Base-by-base conservation (phyloP, 2,329 filamentous ascomycete species). In the Shiraia sp. region DNA sequence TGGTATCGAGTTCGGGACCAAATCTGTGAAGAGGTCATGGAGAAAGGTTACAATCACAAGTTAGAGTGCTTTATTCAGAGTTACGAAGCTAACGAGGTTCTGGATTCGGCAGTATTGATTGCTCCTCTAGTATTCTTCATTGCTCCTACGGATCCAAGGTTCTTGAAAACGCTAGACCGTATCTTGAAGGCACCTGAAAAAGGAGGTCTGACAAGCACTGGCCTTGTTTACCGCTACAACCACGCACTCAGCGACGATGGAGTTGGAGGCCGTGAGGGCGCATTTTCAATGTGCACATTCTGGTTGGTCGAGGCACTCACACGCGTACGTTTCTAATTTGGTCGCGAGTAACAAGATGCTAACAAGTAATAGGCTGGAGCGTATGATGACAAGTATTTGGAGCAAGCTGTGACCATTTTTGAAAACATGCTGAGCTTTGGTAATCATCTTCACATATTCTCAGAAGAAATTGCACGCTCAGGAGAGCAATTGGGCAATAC, bases 271-370 rank as follows among this genome's bases (percentile, higher is more conserved):
- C 76, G 79, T 36, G 87, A 90, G 68, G 87, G 87, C 15, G 86
- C 86, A 14, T 90, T 90, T 62, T 83, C 79, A 59, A 90, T 90
- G 86, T 89, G 86, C 61, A 90, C 86, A 0, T 90, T 90, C 65
- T 90, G 87, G 87, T 79, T 90, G 0, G 85, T 90, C 10, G 87
- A 90, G 68, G 86, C 87, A 16, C 78, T 90, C 70, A 88, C 86
- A 22, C 78, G 87, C 23, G 86, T 86, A 51, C 17, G 50, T 72
- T 79, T 53, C 72, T 76, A 33, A 15, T 28, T 25, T 10, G 26
- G 34, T 30, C 38, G 13, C 29, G 33, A 23, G 10, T 17, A 9
- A 13, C 17, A 42, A 15, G n/a, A 30, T 27, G 34, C 45, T 52
- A 33, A 55, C 31, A 34, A 32, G 25, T 30, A 14, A 24, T 30